phyloP scores from a whole-genome alignment of 2,329 filamentous ascomycete genomes.

The Paecilomyces niveus region DNA sequence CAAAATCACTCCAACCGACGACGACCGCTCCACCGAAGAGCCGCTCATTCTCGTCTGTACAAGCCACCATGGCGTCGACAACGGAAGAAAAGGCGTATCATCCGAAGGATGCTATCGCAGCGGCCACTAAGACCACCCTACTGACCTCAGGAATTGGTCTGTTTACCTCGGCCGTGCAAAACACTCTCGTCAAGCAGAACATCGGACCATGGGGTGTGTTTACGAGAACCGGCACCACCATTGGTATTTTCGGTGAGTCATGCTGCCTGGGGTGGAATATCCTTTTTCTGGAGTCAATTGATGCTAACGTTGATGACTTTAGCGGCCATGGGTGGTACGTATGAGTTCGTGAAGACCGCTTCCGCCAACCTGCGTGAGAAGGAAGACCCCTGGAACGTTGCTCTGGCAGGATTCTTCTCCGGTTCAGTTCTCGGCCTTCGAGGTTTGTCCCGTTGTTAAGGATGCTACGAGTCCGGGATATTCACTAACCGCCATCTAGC shows the following conservation, averaged over 20 bases:
- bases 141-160: constrained; percentile 62
- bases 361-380: constrained; percentile 79
- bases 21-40: constrained; percentile 13
- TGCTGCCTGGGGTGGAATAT: background rate
- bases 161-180: constrained; percentile 72
- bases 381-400: constrained; percentile 69
- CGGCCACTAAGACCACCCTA: constrained; percentile 57
- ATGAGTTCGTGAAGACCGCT: constrained; percentile 68
- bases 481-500: constrained; percentile 31
- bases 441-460: constrained; percentile 46
- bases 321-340: constrained; percentile 69
- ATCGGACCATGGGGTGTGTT: constrained; percentile 75
- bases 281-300: background rate
- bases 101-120: constrained; percentile 66
- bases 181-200: constrained; percentile 77
- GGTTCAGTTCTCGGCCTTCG: constrained; percentile 66
- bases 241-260: constrained; percentile 58
- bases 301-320: constrained; percentile 6
- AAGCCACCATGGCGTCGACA: constrained; percentile 42
- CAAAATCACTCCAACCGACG: constrained; percentile 10
- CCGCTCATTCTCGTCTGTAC: constrained; percentile 8
- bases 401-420: constrained; percentile 67
- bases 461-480: background rate
- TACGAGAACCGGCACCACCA: constrained; percentile 67
- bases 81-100: constrained; percentile 53